Conservation (phyloP, 345 rosid species). For the Salix caprea region DNA sequence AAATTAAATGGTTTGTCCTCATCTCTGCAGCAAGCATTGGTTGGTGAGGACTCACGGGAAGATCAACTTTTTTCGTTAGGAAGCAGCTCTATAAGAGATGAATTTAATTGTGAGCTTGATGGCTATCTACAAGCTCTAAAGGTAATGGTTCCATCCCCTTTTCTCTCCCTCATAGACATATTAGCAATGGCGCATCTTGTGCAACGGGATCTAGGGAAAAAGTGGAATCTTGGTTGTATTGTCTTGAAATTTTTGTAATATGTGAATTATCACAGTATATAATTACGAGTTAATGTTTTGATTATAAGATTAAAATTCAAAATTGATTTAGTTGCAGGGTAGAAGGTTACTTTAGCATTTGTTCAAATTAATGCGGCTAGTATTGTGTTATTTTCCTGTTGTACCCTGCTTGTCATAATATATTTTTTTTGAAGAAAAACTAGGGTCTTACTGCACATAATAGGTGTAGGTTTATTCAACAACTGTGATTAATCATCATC, state of each 20-base stretch:
- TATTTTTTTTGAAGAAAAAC: not conserved
- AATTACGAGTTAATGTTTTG: not conserved
- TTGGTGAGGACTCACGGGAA: constrained; percentile 83
- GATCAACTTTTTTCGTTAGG: constrained; percentile 81
- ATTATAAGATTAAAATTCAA: not conserved
- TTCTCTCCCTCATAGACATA: not conserved
- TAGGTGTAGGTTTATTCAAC: not conserved
- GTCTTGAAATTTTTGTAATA: not conserved
- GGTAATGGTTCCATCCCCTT: constrained; percentile 36
- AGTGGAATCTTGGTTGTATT: not conserved
- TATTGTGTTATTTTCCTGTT: not conserved
- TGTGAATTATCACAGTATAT: not conserved
- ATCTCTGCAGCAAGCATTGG: constrained; percentile 80
- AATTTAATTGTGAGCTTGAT: constrained; percentile 58
- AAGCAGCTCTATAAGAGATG: constrained; percentile 45
- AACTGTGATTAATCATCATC: not conserved
- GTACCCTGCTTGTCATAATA: not conserved
- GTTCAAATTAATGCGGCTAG: not conserved
- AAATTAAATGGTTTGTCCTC: not conserved
- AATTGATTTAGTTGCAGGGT: not conserved
- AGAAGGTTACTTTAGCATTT: not conserved
- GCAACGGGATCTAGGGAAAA: not conserved
- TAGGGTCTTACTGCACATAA: not conserved
- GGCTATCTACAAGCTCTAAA: constrained; percentile 59
- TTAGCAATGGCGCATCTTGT: not conserved